phyloP scores from a whole-genome alignment of 2,329 filamentous ascomycete genomes.

The Phoma herbarum region DNA sequence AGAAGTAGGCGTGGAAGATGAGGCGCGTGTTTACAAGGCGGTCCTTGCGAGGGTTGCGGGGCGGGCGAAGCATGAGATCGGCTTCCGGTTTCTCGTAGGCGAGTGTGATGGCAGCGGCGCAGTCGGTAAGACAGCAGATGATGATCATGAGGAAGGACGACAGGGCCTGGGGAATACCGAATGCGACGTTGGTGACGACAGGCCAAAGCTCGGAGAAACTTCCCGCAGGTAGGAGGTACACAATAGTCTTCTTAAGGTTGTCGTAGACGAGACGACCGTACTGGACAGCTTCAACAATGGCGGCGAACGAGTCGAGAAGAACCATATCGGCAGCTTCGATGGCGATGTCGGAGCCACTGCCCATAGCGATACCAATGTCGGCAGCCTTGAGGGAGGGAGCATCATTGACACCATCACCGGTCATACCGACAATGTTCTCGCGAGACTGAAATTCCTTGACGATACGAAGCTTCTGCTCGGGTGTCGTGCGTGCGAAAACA shows the following conservation, averaged over 20 bases:
- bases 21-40: constrained; percentile 77
- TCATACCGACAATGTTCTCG: constrained; percentile 64
- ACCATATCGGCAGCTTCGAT: constrained; percentile 71
- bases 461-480: constrained; percentile 81
- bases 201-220: constrained; percentile 79
- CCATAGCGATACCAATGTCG: constrained; percentile 68
- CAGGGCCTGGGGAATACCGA: constrained; percentile 77
- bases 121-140: constrained; percentile 76
- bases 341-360: constrained; percentile 66
- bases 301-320: constrained; percentile 73
- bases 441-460: constrained; percentile 76
- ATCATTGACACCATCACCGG: constrained; percentile 60
- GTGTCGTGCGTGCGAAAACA: constrained; percentile 76
- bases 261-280: constrained; percentile 81
- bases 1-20: constrained; percentile 75
- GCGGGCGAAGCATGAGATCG: constrained; percentile 74
- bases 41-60: constrained; percentile 73
- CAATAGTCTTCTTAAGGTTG: constrained; percentile 79
- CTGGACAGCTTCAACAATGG: constrained; percentile 75
- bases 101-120: constrained; percentile 68
- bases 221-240: constrained; percentile 77
- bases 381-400: constrained; percentile 65
- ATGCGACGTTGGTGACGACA: constrained; percentile 75
- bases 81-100: constrained; percentile 81
- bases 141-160: constrained; percentile 74